A percentile compares a stretch with the other conserved stretches of the same genome.
These are phyloP conservation scores for Monocercomonoides exilis DNA, from an alignment of 78 protist species.

Conservation along the genomic window DNA sequence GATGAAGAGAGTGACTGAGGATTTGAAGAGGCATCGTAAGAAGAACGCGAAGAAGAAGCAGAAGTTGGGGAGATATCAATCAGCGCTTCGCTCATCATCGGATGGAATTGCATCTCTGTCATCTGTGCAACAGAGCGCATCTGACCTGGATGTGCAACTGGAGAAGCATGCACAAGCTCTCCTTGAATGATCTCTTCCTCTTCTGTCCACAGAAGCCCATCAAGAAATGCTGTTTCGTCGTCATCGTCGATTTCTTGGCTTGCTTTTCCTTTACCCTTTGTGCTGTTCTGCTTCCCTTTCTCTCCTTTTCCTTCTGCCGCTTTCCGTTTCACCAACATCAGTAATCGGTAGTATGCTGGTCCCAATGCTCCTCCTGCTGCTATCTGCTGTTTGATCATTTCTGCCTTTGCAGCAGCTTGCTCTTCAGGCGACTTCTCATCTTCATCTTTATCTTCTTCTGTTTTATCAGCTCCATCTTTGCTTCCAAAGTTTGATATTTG, in stretches of 20 bases:
- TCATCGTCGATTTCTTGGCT: not conserved
- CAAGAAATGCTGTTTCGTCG: no score
- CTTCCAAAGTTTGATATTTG: no score
- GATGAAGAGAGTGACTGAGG: not conserved
- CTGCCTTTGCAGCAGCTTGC: not conserved
- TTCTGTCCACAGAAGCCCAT: not conserved
- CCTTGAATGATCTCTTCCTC: not conserved
- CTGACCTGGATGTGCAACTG: not conserved
- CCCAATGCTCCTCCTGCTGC: not conserved
- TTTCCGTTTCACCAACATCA: not conserved
- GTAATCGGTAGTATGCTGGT: not conserved
- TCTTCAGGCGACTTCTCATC: not conserved
- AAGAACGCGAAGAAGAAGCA: not conserved
- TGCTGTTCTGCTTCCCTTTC: no score
- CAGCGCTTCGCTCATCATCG: not conserved
- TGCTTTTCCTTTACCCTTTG: no score
- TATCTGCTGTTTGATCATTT: no score
- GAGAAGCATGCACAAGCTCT: not conserved
- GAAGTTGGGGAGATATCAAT: not conserved
- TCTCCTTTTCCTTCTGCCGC: no score
- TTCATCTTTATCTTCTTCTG: not conserved
- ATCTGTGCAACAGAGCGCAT: not conserved
- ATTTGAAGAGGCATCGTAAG: not conserved
- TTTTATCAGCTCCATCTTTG: no score
- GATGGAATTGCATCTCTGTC: not conserved